Percentiles rank a stretch among this genome's conserved stretches.
These are phyloP conservation scores for Lagenidium sp. DNA, from an alignment of 352 stramenopile genomes.

Conservation along the genomic window DNA sequence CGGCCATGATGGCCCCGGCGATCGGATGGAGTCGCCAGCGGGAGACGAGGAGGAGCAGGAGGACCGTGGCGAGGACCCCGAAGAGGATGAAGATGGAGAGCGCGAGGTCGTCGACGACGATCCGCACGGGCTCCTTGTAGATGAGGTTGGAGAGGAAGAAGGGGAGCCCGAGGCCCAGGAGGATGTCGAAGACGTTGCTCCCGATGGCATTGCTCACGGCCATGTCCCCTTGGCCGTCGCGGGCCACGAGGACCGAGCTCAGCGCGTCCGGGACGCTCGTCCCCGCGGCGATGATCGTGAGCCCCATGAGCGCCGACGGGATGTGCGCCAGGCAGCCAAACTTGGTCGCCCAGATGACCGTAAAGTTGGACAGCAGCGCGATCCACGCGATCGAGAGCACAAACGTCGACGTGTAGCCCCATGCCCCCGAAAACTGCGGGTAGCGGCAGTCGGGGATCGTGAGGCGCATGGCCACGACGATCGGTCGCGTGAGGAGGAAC, in stretches of 20 bases:
- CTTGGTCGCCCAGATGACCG: conserved; percentile 45
- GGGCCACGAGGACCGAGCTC: conserved; percentile 70
- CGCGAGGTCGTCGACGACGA: conserved; percentile 41
- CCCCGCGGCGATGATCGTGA: conserved; percentile 73
- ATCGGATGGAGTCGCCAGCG: conserved; percentile 40
- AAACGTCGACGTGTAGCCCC: conserved; percentile 46
- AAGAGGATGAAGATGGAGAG: conserved; percentile 62
- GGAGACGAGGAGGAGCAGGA: conserved; percentile 34
- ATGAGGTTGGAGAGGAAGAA: conserved; percentile 78
- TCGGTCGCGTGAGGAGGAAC: conserved; percentile 57
- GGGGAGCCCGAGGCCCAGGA: conserved; percentile 61
- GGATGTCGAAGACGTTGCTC: conserved; percentile 83
- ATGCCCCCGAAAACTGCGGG: conserved; percentile 31
- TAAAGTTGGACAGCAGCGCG: conserved; percentile 62
- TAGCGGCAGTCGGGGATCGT: conserved; percentile 73
- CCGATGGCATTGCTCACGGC: conserved; percentile 78
- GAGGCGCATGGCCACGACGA: conserved; percentile 49
- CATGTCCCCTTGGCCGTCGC: conserved; percentile 73
- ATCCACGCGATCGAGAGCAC: conserved; percentile 67
- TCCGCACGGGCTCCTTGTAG: conserved; percentile 36
- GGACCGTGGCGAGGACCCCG: conserved; percentile 42
- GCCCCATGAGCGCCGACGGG: conserved; percentile 61
- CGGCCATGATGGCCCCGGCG: conserved; percentile 28
- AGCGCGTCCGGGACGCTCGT: conserved; percentile 76
- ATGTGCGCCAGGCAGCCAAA: conserved; percentile 62